These are phyloP conservation scores for Panaeolus papilionaceus DNA, from an alignment of 768 basidiomycete genomes.

Conservation along the genomic window DNA sequence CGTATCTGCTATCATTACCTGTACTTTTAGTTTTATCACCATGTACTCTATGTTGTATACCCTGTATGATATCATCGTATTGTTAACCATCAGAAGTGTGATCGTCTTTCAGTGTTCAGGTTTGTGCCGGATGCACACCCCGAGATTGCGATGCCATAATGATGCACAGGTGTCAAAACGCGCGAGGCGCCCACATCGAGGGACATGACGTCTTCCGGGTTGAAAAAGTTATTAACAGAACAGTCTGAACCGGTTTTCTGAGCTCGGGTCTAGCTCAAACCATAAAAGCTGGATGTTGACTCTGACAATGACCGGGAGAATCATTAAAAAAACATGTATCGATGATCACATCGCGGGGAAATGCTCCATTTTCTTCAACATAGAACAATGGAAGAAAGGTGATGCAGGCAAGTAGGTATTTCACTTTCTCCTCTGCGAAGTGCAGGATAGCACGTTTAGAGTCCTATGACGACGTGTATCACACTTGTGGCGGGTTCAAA, in stretches of 20 bases:
- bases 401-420: background rate
- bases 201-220: background rate
- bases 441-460: slow-evolving; percentile 9
- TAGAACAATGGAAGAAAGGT: slow-evolving; percentile 8
- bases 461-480: background rate
- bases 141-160: slow-evolving; percentile 2
- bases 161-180: slow-evolving; percentile 7
- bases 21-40: background rate
- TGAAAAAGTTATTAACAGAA: background rate
- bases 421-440: background rate
- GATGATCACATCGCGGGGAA: slow-evolving; percentile 13
- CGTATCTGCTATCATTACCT: slow-evolving; percentile 4
- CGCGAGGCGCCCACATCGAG: slow-evolving; percentile 1
- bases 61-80: slow-evolving; percentile 12
- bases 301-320: background rate
- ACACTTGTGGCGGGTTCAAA: background rate
- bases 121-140: background rate
- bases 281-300: background rate
- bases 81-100: background rate
- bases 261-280: background rate
- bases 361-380: background rate
- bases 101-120: slow-evolving; percentile 3
- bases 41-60: background rate
- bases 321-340: slow-evolving; percentile 12
- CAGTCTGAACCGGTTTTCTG: background rate